Evolutionary conservation across 495 filamentous ascomycete genomes (phyloP).

Genomic region (Penicillium maclennaniae): DNA sequence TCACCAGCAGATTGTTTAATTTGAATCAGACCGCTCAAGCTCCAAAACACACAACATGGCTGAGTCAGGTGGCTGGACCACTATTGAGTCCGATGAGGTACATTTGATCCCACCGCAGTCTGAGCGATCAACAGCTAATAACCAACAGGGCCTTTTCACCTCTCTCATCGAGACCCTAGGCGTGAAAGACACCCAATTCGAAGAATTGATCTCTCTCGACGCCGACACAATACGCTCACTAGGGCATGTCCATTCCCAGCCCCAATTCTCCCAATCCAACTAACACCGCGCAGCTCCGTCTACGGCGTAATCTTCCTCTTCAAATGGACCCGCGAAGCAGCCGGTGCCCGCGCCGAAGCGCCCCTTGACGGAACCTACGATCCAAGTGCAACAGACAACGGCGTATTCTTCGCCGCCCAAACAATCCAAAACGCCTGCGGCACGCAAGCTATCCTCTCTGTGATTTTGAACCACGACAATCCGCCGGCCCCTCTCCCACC

Average conservation of each 20-base stretch:
- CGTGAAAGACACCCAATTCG: constrained; percentile 90
- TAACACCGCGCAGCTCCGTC: constrained; percentile 55
- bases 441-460: constrained; percentile 89
- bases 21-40: background rate
- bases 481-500: constrained; percentile 12
- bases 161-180: constrained; percentile 88
- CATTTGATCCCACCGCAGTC: background rate
- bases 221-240: constrained; percentile 71
- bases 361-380: constrained; percentile 79
- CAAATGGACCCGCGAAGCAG: constrained; percentile 83
- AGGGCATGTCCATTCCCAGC: constrained; percentile 30
- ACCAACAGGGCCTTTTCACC: constrained; percentile 85
- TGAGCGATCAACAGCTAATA: constrained; percentile 9
- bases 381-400: constrained; percentile 57
- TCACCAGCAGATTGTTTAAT: background rate
- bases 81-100: constrained; percentile 94
- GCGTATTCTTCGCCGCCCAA: constrained; percentile 92
- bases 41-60: constrained; percentile 26
- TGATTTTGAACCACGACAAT: constrained; percentile 80
- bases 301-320: constrained; percentile 99
- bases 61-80: constrained; percentile 60
- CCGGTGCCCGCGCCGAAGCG: constrained; percentile 53
- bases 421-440: constrained; percentile 99
- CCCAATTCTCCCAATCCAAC: constrained; percentile 2
- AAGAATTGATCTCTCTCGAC: constrained; percentile 91